Conservation (phyloP, 495 filamentous ascomycete species). For the Neurospora sp. region DNA sequence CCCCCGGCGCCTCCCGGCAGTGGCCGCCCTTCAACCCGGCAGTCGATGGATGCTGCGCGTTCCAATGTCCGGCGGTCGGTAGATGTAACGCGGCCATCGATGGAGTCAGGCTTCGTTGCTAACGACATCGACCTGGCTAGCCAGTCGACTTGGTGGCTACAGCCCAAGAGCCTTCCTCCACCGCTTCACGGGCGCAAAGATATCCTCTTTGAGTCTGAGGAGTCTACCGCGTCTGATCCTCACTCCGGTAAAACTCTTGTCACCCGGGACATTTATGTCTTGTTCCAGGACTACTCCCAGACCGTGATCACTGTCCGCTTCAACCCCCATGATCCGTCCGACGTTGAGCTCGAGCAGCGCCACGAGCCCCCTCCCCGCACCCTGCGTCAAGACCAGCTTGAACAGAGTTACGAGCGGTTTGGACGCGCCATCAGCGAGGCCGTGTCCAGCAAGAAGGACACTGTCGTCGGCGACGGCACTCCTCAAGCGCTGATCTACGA, state of each 20-base stretch:
- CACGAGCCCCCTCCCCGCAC: slow-evolving; percentile 77
- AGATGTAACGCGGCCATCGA: slow-evolving; percentile 47
- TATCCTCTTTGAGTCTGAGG: slow-evolving; percentile 72
- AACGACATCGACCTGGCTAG: slow-evolving; percentile 71
- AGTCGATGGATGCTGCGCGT: slow-evolving; percentile 61
- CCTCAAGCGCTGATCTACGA: slow-evolving; percentile 67
- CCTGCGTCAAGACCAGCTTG: slow-evolving; percentile 87
- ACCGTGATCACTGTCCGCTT: slow-evolving; percentile 76
- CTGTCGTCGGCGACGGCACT: slow-evolving; percentile 72
- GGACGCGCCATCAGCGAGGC: slow-evolving; percentile 64
- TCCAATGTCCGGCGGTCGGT: slow-evolving; percentile 53
- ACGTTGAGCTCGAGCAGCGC: slow-evolving; percentile 68
- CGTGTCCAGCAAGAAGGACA: slow-evolving; percentile 59
- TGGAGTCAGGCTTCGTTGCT: slow-evolving; percentile 75
- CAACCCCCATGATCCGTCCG: slow-evolving; percentile 60
- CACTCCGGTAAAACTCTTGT: slow-evolving; percentile 58
- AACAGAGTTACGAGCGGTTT: slow-evolving; percentile 67
- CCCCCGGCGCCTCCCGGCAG: slow-evolving; percentile 39
- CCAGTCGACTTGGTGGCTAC: slow-evolving; percentile 72
- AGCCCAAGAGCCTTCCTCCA: slow-evolving; percentile 64
- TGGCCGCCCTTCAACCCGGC: slow-evolving; percentile 39
- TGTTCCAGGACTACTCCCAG: slow-evolving; percentile 94
- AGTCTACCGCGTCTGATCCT: slow-evolving; percentile 52
- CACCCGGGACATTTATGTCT: slow-evolving; percentile 69
- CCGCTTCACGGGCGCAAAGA: slow-evolving; percentile 74